Conservation (phyloP, 306 rosid genomes). For the Pachyrhizus erosus region DNA sequence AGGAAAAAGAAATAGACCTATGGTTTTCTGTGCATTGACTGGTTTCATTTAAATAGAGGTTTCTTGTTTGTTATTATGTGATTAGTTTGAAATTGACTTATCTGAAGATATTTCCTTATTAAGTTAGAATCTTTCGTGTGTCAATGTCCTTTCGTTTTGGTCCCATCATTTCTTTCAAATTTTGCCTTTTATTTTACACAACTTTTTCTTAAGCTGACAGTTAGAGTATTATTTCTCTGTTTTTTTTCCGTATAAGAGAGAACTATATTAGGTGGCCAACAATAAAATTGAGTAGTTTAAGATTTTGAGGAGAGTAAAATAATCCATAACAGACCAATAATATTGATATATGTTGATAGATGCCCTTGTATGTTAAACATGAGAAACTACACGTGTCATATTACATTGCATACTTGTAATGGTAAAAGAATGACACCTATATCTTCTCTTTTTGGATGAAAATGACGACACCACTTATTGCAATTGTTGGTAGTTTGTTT, state of each 20-base stretch:
- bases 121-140: neutral
- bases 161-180: neutral
- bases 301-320: conserved; percentile 25
- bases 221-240: neutral
- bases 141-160: neutral
- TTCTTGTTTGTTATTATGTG: neutral
- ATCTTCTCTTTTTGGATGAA: neutral
- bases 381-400: neutral
- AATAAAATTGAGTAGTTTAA: neutral
- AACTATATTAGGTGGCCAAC: neutral
- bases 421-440: conserved; percentile 32
- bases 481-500: conserved; percentile 7
- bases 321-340: conserved; percentile 17
- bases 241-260: neutral
- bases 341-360: conserved; percentile 19
- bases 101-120: conserved; percentile 2
- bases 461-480: conserved; percentile 38
- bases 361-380: neutral
- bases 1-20: neutral
- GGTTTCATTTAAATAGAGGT: conserved; percentile 7
- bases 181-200: neutral
- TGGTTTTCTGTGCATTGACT: neutral
- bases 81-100: conserved; percentile 13
- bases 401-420: conserved; percentile 5
- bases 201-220: neutral